These are phyloP conservation scores for Umbellularia californica DNA, from an alignment of 164 flowering plant genomes.

Conservation along the genomic window DNA sequence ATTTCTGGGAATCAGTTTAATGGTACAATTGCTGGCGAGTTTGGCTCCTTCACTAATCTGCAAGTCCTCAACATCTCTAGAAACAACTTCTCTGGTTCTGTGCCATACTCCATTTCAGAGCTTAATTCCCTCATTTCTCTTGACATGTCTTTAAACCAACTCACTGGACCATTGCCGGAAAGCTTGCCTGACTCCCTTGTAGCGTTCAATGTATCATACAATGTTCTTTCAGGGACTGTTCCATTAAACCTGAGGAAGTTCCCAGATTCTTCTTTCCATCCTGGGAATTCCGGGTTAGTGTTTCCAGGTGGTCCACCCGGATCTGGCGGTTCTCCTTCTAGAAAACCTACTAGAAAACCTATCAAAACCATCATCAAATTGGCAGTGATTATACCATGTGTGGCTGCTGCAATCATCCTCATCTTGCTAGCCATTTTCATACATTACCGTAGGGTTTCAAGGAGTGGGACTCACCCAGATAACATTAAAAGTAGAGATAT, in stretches of 20 bases:
- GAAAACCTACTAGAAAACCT: constrained; percentile 36
- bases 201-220: constrained; percentile 76
- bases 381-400: constrained; percentile 58
- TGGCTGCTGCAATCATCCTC: constrained; percentile 50
- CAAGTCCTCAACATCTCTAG: constrained; percentile 61
- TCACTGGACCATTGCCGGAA: constrained; percentile 71
- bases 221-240: constrained; percentile 82
- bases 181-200: constrained; percentile 55
- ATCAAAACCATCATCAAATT: constrained; percentile 54
- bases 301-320: constrained; percentile 60
- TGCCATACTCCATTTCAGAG: constrained; percentile 60
- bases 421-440: constrained; percentile 64
- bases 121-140: constrained; percentile 48
- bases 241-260: constrained; percentile 75
- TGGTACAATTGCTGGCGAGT: constrained; percentile 65
- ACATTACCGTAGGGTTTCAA: constrained; percentile 49
- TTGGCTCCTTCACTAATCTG: constrained; percentile 55
- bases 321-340: constrained; percentile 23
- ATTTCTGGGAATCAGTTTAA: constrained; percentile 65
- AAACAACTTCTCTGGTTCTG: constrained; percentile 75
- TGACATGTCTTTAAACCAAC: constrained; percentile 73
- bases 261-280: constrained; percentile 76
- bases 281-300: constrained; percentile 59
- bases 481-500: constrained; percentile 34
- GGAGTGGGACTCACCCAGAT: constrained; percentile 24